phyloP scores from a whole-genome alignment of 495 filamentous ascomycete species.

The Haplographium delicatum region DNA sequence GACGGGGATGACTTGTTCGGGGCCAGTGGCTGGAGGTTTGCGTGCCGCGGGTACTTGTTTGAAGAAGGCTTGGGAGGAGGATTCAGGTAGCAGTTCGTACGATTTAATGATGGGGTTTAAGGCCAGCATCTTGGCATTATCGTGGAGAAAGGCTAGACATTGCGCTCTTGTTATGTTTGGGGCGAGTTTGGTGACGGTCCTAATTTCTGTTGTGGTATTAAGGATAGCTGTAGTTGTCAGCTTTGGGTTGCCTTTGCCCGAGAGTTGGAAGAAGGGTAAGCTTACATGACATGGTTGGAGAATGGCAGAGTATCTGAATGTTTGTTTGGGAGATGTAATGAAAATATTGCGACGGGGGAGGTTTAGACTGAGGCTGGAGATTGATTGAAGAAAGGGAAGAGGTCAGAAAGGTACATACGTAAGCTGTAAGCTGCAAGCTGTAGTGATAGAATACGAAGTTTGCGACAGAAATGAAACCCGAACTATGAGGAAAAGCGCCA shows the following conservation, averaged over 20 bases:
- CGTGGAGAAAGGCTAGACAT: slow-evolving; percentile 17
- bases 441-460: background rate
- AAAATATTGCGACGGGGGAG: too few relatives aligned
- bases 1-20: background rate
- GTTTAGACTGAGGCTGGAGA: too few relatives aligned
- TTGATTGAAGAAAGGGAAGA: background rate
- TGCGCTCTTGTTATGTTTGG: slow-evolving; percentile 12
- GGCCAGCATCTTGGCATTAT: slow-evolving; percentile 9
- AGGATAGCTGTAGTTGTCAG: background rate
- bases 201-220: slow-evolving; percentile 10
- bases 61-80: slow-evolving; percentile 13
- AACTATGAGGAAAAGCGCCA: background rate
- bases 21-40: slow-evolving; percentile 7
- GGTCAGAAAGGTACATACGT: background rate
- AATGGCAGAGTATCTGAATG: background rate
- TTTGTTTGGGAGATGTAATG: background rate
- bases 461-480: slow-evolving; percentile 1
- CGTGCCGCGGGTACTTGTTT: background rate
- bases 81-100: slow-evolving; percentile 4
- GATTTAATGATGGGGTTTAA: slow-evolving; percentile 21
- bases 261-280: too few relatives aligned
- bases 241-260: too few relatives aligned
- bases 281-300: background rate
- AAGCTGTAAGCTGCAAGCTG: too few relatives aligned
- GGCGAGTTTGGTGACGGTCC: slow-evolving; percentile 6